Base-by-base conservation (phyloP, 2,329 filamentous ascomycete species). In the Pochonia chlamydosporia region DNA sequence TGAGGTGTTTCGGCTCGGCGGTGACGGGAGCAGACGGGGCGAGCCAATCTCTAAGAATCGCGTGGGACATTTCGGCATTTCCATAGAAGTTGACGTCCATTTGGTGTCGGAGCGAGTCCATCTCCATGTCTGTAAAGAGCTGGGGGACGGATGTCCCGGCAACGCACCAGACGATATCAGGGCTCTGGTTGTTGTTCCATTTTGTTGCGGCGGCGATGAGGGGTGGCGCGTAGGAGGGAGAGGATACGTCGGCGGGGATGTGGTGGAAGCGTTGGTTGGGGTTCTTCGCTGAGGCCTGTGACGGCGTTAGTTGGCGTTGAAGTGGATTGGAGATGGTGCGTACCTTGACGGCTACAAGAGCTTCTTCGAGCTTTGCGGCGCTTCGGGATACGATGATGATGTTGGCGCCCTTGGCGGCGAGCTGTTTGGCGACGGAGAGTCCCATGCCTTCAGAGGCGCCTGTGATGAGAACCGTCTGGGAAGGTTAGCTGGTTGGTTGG, bases 11-110 rank as follows among this genome's bases (percentile, higher is more conserved):
- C 9, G 84, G 73, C 52, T 77, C 69, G 21, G 56, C 46, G 42
- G 73, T 65, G 30, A 72, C 59, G 8, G 72, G 64, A 4, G 65
- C 66, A 9, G 66, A 65, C 11, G 74, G 72, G 3, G 70, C 67
- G 39, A 90, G 78, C 92, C 92, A 96, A 50, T 79, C 76, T 44
- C 77, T 78, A 51, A 96, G 70, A 16, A 86, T 81, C 18, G 88
- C 83, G 62, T 95, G 89, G 31, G 89, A 85, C 69, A 95, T 87
- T 64, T 95, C 93, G 35, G 85, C 85, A 25, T 84, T 82, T 42
- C 89, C 87, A 77, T 85, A 96, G 71, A 89, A 97, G 69, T 96
- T 92, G 56, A 92, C 79, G 61, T 96, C 89, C 89, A 96, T 96
- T 64, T 95, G 89, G 54, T 76, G 72, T 36, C 85, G 79, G 54